These are phyloP conservation scores for Filosporella fistucella DNA, from an alignment of 495 filamentous ascomycete genomes.

Conservation along the genomic window DNA sequence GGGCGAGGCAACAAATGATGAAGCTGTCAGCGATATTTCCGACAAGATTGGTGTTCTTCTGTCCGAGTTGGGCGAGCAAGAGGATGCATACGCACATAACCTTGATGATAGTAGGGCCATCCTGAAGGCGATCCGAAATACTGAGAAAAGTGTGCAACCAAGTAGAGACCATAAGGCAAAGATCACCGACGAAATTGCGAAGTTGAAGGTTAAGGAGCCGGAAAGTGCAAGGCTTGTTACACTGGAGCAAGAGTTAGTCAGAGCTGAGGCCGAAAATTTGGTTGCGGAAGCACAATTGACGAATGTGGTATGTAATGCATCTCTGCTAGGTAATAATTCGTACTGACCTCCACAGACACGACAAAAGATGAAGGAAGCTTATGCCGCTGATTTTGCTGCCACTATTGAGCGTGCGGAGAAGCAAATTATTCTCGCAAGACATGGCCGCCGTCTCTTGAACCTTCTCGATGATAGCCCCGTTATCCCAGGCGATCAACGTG, in stretches of 20 bases:
- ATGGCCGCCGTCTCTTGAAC: constrained; percentile 78
- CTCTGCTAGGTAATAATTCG: neutral
- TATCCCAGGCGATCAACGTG: constrained; percentile 75
- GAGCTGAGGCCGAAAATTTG: constrained; percentile 90
- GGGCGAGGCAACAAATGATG: constrained; percentile 86
- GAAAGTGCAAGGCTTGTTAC: constrained; percentile 67
- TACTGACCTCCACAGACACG: constrained; percentile 55
- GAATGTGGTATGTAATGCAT: constrained; percentile 63
- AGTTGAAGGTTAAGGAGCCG: constrained; percentile 86
- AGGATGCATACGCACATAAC: constrained; percentile 79
- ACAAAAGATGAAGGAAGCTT: constrained; percentile 90
- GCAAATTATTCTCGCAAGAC: constrained; percentile 85
- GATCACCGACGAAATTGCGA: constrained; percentile 84
- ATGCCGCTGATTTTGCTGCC: constrained; percentile 77
- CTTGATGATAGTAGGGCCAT: constrained; percentile 76
- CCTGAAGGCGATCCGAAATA: constrained; percentile 89
- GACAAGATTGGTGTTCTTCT: constrained; percentile 94
- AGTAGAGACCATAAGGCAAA: constrained; percentile 78
- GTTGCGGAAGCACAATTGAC: constrained; percentile 96
- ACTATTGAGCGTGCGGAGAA: constrained; percentile 95
- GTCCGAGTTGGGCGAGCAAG: constrained; percentile 86
- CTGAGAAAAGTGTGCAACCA: constrained; percentile 89
- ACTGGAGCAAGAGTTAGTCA: constrained; percentile 91
- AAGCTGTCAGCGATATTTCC: constrained; percentile 78
- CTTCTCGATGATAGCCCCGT: constrained; percentile 90